phyloP scores from a whole-genome alignment of 1,284 basidiomycete genomes.

The Agaricales sp. region DNA sequence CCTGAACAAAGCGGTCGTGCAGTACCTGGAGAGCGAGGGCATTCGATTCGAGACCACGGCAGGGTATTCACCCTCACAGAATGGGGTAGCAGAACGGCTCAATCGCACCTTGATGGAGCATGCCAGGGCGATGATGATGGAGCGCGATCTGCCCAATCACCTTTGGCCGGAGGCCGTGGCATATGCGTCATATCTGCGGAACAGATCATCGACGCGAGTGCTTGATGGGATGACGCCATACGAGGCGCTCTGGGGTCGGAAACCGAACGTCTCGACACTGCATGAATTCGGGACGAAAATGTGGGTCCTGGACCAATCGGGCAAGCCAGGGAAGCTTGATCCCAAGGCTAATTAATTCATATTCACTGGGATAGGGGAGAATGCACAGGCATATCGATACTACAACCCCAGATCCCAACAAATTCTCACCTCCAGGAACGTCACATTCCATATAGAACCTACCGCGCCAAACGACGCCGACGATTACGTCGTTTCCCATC shows the following conservation, averaged over 20 bases:
- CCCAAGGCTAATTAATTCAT: neutral
- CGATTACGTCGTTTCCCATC: too few species aligned
- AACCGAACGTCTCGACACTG: neutral
- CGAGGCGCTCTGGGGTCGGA: neutral
- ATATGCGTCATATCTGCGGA: slow-evolving; percentile 1
- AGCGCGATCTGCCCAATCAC: slow-evolving; percentile 1
- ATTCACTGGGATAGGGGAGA: neutral
- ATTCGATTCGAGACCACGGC: slow-evolving; percentile 11
- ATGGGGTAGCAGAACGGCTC: slow-evolving; percentile 16
- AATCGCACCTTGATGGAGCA: slow-evolving; percentile 15
- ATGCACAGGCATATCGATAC: neutral
- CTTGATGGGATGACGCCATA: slow-evolving; percentile 1
- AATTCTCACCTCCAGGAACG: neutral
- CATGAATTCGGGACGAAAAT: neutral
- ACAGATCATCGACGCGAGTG: slow-evolving; percentile 2
- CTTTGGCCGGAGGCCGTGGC: slow-evolving; percentile 6
- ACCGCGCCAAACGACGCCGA: too few species aligned
- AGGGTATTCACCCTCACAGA: slow-evolving; percentile 14
- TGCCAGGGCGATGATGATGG: slow-evolving; percentile 6
- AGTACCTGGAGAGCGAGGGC: slow-evolving; percentile 8
- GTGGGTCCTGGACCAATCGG: neutral
- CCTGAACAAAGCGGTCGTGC: slow-evolving; percentile 8
- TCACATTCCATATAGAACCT: neutral
- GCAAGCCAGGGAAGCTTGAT: neutral
- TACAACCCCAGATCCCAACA: neutral